phyloP scores from a whole-genome alignment of 306 rosid species.

The Acacia crassicarpa region DNA sequence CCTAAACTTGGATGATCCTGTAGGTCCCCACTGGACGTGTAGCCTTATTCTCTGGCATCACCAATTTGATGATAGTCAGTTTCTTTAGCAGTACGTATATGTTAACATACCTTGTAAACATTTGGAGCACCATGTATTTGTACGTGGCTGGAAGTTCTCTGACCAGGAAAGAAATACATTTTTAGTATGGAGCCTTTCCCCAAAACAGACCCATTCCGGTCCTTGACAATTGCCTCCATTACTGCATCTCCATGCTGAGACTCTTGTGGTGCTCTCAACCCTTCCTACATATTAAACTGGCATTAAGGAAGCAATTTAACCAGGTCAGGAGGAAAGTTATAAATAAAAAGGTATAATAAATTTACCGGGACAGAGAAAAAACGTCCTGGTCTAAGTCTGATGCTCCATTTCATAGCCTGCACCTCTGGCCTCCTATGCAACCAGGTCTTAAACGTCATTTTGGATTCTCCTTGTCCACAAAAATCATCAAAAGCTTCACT shows the following conservation, averaged over 20 bases:
- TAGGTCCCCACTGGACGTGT: conserved; percentile 39
- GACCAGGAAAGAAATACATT: conserved; percentile 96
- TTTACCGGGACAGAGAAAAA: conserved; percentile 81
- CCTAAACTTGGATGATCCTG: conserved; percentile 42
- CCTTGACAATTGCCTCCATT: conserved; percentile 80
- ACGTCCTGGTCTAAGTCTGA: conserved; percentile 78
- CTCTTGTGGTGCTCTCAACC: conserved; percentile 77
- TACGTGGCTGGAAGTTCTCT: conserved; percentile 81
- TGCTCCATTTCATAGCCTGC: conserved; percentile 97
- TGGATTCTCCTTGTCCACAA: conserved; percentile 70
- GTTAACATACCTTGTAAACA: conserved; percentile 72
- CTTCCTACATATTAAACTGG: conserved; percentile 60
- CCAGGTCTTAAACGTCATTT: conserved; percentile 87
- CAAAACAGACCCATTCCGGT: conserved; percentile 78
- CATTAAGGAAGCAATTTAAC: conserved; percentile 32
- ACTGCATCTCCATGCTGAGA: conserved; percentile 95
- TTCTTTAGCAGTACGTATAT: conserved; percentile 24
- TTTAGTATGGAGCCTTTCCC: conserved; percentile 88
- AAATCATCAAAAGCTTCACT: conserved; percentile 88
- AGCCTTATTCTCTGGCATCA: conserved; percentile 49
- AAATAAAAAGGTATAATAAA: conserved; percentile 19
- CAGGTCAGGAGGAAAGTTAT: conserved; percentile 1
- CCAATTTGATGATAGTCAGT: conserved; percentile 41
- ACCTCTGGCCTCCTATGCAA: conserved; percentile 85
- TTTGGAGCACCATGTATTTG: conserved; percentile 84